Base-by-base conservation (phyloP, 495 filamentous ascomycete species). In the Penicillium flavigenum region DNA sequence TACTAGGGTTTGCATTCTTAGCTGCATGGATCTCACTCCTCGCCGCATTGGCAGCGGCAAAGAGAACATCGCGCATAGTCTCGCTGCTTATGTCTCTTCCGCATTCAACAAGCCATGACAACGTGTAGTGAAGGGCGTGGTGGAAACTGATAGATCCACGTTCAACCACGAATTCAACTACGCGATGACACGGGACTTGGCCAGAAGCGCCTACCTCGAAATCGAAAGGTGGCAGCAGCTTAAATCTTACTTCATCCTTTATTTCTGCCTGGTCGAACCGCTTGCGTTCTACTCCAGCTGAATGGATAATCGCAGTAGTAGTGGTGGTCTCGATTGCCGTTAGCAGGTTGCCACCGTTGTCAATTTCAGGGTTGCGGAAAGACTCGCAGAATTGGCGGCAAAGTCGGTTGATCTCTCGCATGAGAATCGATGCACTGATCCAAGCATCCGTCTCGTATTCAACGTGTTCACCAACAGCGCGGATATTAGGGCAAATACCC, bases 381-480 rank as follows among this genome's bases (percentile, higher is more conserved):
- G 95, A 84, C 60, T 93, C 91, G 1, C 91, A 83, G 65, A 96
- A 88, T 63, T 92, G 89, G 52, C 92, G 82, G 64, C 91, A 95
- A 11, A 98, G 81, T 51, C 86, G 86, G 65, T 96, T 98, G 69
- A 99, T 90, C 69, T 99, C 93, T 47, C 91, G 83, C 50, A 93
- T 97, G 48, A 98, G 88, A 41, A 99, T 82, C 8, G 91, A 93
- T 1, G 95, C 94, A 61, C 87, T 94, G 47, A 99, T 97, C 94
- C 94, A 99, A 29, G 91, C 88, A 66, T 99, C 94, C 6, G 92
- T 94, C 71, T 99, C 94, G 64, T 97, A 99, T 66, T 98, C 95
- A 7, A 99, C 88, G 66, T 99, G 94, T 59, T 99, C 94, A 20
- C 89, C 90, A 31, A 96, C 86, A 1, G 92, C 93, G 56, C 94